Evolutionary conservation across 768 basidiomycete species (phyloP), one percentile per base, ranked within the genome.

Genomic region (Trametes coccinea): DNA sequence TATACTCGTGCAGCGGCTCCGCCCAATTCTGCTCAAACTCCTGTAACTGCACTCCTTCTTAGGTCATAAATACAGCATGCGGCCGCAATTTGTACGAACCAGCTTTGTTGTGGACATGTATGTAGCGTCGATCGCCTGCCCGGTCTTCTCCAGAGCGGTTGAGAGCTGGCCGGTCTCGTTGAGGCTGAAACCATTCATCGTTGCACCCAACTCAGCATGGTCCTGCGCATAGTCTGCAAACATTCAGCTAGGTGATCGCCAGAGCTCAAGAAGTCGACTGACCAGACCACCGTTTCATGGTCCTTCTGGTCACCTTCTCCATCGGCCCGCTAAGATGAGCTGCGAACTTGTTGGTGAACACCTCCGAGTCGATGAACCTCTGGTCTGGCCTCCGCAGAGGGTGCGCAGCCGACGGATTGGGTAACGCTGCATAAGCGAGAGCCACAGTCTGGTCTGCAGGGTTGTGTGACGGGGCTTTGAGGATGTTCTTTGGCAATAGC

Each of bases 281-380:
- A 90, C 94, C 94, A 73, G 91, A 86, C 96, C 97, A 99, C 53
- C 97, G 83, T 78, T 97, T 98, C 71, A 95, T 84, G 16, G 89
- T 84, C 64, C 96, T 80, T 53, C 96, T 84, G 16, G 96, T 95
- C 27, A 98, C 93, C 74, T 94, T 98, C 75, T 99, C 97, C 92
- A 99, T 91, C 2, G 88, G 91, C 2, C 95, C 93, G 56, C 84
- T 82, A 57, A 99, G 79, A 77, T 99, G 97, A 58, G 87, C 87
- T 48, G 94, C 90, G 73, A 98, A 99, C 75, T 96, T 97, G 75
- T 86, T 86, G 3, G 97, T 99, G 73, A 99, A 99, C 4, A 86
- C 84, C 74, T 99, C 97, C 1, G 94, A 96, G 72, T 99, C 97
- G 40, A 92, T 80, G 77, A 98, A 99, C 13, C 96, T 84, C 73